Conservation (phyloP, 2,329 filamentous ascomycete species). For the Domatiomyces catenatus region DNA sequence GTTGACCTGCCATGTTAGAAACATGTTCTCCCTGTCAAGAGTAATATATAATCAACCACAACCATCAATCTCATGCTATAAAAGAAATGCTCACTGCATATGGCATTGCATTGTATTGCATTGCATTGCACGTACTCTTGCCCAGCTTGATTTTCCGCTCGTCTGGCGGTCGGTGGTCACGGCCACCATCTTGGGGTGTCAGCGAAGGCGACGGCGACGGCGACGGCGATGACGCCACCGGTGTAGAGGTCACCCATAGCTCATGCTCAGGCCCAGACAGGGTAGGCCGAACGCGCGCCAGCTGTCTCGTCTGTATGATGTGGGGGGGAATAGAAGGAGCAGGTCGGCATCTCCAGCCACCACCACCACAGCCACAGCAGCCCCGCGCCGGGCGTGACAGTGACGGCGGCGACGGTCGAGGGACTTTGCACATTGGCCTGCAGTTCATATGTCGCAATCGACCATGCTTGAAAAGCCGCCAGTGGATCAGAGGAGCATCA, state of each 20-base stretch:
- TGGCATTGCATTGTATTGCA: no score
- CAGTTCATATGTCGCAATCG: constrained; percentile 12
- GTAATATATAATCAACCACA: not conserved
- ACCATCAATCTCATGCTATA: constrained; percentile 1
- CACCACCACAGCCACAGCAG: not conserved
- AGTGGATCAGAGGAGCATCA: no score
- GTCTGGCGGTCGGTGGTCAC: constrained; percentile 35
- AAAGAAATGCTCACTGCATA: no score
- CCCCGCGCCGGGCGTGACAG: constrained; percentile 3
- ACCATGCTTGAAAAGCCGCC: constrained; percentile 6
- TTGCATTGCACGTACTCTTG: constrained; percentile 42
- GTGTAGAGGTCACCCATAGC: constrained; percentile 20
- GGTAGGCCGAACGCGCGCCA: constrained; percentile 23
- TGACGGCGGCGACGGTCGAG: constrained; percentile 3
- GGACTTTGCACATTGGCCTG: constrained; percentile 13
- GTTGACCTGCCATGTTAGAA: constrained; percentile 21
- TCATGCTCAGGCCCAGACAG: constrained; percentile 21
- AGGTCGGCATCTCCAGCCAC: not conserved
- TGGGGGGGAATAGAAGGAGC: not conserved
- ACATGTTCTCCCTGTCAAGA: constrained; percentile 4
- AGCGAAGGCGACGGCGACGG: not conserved
- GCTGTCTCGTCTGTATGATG: constrained; percentile 15
- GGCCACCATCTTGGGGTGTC: constrained; percentile 9
- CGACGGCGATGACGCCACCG: constrained; percentile 4
- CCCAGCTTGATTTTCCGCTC: constrained; percentile 47